Evolutionary conservation across 1,284 basidiomycete genomes (phyloP), one percentile per base, ranked within the genome.

Genomic region (Inonotus obliquus): DNA sequence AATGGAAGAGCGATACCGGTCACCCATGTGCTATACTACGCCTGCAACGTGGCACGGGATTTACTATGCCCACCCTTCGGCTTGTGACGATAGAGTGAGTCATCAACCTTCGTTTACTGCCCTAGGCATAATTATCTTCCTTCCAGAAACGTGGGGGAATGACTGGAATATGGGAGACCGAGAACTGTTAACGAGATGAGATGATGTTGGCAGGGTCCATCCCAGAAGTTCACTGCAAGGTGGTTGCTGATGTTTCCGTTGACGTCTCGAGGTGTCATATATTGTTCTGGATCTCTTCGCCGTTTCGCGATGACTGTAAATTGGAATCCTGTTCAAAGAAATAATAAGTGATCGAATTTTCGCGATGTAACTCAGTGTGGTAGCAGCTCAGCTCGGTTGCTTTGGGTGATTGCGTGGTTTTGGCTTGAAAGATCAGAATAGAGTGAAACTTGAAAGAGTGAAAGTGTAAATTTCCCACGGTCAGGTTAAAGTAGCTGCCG

Each of bases 81-180:
- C 7, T 38, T 59, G 58, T 41, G 58, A 59, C 25, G 23, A 25
- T 9, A 11, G 58, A 38, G 25, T 32, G n/a, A 44, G 41, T 44
- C 7, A 32, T 32, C 32, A 32, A n/a, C 41, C n/a, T 21, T 3
- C 17, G 17, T 1, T 44, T 44, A n/a, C 19, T 21, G 13, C 17
- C 19, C 41, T n/a, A 21, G 17, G 17, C 41, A n/a, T 44, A 6
- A 7, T 39, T 5, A 53, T 23, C 25, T 44, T 53, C n/a, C 25
- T 17, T 59, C n/a, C 4, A 45, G 48, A 38, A 23, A 27, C 29
- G 57, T 13, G 25, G 25, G 2, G 25, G 21, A 39, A 59, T 59
- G 58, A 59, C 27, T 27, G 58, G 58, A n/a, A 35, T 59, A 10
- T 59, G 58, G 58, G 58, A 59, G 14, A 29, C 39, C 17, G 58